Evolutionary conservation across 2,329 filamentous ascomycete species (phyloP).

Genomic region (Monosporascus sp.): DNA sequence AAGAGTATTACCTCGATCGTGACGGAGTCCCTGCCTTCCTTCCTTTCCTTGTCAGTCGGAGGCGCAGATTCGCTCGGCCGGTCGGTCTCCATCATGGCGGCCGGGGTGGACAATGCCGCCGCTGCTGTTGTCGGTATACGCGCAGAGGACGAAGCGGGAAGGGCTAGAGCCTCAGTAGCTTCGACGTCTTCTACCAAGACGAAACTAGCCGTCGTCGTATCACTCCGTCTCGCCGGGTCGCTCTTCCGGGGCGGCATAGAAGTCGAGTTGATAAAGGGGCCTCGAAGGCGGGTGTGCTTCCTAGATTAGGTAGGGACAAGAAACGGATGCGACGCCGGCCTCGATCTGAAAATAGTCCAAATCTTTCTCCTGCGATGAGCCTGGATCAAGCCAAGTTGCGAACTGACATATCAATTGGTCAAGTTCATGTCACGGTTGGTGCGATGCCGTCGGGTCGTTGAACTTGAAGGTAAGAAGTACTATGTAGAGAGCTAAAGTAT

Average conservation of each 20-base stretch:
- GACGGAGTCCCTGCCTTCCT: slow-evolving; percentile 31
- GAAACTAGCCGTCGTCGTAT: slow-evolving; percentile 40
- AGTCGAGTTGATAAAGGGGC: slow-evolving; percentile 7
- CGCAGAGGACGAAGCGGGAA: slow-evolving; percentile 13
- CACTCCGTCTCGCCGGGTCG: slow-evolving; percentile 39
- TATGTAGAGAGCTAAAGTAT: background rate
- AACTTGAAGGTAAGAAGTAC: background rate
- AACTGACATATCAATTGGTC: too few relatives aligned
- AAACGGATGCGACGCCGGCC: too few relatives aligned
- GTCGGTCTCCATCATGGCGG: slow-evolving; percentile 30
- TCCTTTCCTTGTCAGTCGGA: slow-evolving; percentile 26
- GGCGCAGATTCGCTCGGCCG: slow-evolving; percentile 20
- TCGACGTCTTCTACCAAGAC: slow-evolving; percentile 37
- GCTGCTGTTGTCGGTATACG: slow-evolving; percentile 17
- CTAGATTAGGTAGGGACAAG: background rate
- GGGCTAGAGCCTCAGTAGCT: slow-evolving; percentile 1
- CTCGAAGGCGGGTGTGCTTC: background rate
- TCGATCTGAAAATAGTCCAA: too few relatives aligned
- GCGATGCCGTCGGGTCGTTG: background rate
- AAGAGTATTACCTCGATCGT: slow-evolving; percentile 45
- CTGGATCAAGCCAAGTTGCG: too few relatives aligned
- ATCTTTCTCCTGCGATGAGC: too few relatives aligned
- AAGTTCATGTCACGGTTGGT: too few relatives aligned
- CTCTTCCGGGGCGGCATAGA: slow-evolving; percentile 53
- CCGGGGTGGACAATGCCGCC: slow-evolving; percentile 15